These are phyloP conservation scores for Phalaenopsis equestris DNA, from an alignment of 106 monocot species.

Conservation along the genomic window DNA sequence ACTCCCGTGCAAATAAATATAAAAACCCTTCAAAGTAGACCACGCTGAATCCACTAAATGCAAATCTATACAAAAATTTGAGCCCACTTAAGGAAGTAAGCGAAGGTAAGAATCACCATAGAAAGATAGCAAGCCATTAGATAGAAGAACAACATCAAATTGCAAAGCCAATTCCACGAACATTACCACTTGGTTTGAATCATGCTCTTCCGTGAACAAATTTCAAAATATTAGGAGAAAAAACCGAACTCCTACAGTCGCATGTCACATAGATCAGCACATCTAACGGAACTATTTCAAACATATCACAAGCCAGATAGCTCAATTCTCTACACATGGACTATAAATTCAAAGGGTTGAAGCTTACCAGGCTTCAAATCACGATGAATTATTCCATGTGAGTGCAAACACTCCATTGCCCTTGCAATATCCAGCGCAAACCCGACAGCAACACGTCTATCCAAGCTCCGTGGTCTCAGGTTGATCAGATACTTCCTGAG, in stretches of 20 bases:
- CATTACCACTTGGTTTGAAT: no score
- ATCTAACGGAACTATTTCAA: background rate
- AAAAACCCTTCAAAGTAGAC: background rate
- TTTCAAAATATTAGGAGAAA: background rate
- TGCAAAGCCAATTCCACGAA: background rate
- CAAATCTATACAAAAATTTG: background rate
- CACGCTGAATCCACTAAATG: background rate
- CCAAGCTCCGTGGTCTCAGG: conserved; percentile 68
- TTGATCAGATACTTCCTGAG: conserved; percentile 75
- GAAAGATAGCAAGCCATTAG: background rate
- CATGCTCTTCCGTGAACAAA: background rate
- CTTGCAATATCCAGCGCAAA: conserved; percentile 87
- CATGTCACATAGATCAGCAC: background rate
- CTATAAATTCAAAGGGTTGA: background rate
- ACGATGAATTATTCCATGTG: conserved; percentile 96
- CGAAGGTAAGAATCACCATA: no score
- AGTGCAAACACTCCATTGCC: conserved; percentile 98
- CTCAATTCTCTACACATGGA: background rate
- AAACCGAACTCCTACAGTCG: background rate
- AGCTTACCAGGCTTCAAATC: conserved; percentile 97
- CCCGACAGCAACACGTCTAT: conserved; percentile 61
- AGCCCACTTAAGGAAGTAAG: no score
- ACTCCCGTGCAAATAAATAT: background rate
- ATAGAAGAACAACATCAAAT: background rate
- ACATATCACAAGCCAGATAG: background rate